Evolutionary conservation across 1,284 basidiomycete genomes (phyloP), one percentile per base, ranked within the genome.

Genomic region (Ganoderma lucidum): DNA sequence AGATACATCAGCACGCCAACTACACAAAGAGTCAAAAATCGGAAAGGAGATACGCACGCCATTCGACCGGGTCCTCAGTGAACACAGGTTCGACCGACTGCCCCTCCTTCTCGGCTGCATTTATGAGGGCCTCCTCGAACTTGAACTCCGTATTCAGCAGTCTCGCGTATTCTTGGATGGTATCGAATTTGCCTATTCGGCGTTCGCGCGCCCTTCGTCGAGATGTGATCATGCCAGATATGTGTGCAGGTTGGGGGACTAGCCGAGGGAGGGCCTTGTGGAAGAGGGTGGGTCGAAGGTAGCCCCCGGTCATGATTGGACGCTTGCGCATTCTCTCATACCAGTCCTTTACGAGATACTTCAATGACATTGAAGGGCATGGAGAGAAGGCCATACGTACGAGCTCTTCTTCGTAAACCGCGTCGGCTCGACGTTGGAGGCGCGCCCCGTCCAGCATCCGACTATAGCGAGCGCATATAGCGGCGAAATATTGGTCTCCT

Each of bases 211-310:
- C 82, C 17, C 78, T 74, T 23, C 87, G 83, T 1, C 96, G 87
- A 19, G 84, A 83, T 28, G 80, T 76, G 42, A 96, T 93, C 83
- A 95, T 94, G 75, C 87, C 85, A 0, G 87, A 85, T 53, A 96
- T 85, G 17, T 85, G 82, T 2, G 80, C 71, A 0, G 96, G 95
- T 72, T 96, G 94, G 0, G 93, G 93, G 66, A 86, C 89, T 74
- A 96, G 80, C 0, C 93, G 87, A 0, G 94, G 94, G 8, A 96
- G 84, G 0, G 93, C 91, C 0, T 80, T 83, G 77, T 94, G 89
- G 79, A 81, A 88, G 8, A 87, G 63, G 0, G 90, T 85, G 0
- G 93, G 86, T 12, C 87, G 87, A 35, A 94, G 77, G 76, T 88
- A 87, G 5, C 83, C 85, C 3, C 93, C 93, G 0, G 92, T 94